Evolutionary conservation across 352 stramenopile species (phyloP).

Genomic region (Phytopythium kandeliae): DNA sequence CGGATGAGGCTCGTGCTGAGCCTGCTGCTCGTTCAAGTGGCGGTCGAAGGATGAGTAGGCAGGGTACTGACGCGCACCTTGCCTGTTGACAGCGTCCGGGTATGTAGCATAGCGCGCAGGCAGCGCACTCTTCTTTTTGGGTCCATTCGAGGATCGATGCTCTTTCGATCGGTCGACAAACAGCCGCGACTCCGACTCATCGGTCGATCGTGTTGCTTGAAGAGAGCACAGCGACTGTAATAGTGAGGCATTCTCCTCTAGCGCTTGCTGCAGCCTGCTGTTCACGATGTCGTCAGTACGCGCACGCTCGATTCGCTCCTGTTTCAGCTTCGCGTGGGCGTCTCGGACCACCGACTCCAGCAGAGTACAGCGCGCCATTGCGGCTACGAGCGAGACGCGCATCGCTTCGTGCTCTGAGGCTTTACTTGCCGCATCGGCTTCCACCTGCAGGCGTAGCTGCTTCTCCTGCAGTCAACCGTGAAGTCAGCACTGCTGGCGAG

Average conservation of each 20-base stretch:
- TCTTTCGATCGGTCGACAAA: slow-evolving; percentile 1
- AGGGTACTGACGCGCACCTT: neutral
- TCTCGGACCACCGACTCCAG: slow-evolving; percentile 54
- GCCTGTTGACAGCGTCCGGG: neutral
- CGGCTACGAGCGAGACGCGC: slow-evolving; percentile 25
- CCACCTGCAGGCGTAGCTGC: slow-evolving; percentile 11
- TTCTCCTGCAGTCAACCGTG: neutral
- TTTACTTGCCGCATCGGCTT: slow-evolving; percentile 11
- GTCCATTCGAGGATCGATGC: neutral
- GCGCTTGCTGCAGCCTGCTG: slow-evolving; percentile 31
- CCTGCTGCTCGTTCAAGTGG: neutral
- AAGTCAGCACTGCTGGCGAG: neutral
- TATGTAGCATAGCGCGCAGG: neutral
- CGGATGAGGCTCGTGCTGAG: neutral
- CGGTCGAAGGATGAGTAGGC: neutral
- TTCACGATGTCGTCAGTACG: slow-evolving; percentile 45
- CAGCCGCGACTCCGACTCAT: slow-evolving; percentile 8
- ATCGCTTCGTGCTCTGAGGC: slow-evolving; percentile 25
- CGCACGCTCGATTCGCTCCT: slow-evolving; percentile 37
- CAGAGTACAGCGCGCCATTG: slow-evolving; percentile 38
- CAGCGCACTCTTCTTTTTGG: neutral
- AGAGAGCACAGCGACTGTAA: slow-evolving; percentile 32
- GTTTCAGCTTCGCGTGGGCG: slow-evolving; percentile 49
- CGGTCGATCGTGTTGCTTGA: slow-evolving; percentile 20
- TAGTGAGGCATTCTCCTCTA: slow-evolving; percentile 44